Conservation (phyloP, 805 yeast species). For the Phaffomyces opuntiae region DNA sequence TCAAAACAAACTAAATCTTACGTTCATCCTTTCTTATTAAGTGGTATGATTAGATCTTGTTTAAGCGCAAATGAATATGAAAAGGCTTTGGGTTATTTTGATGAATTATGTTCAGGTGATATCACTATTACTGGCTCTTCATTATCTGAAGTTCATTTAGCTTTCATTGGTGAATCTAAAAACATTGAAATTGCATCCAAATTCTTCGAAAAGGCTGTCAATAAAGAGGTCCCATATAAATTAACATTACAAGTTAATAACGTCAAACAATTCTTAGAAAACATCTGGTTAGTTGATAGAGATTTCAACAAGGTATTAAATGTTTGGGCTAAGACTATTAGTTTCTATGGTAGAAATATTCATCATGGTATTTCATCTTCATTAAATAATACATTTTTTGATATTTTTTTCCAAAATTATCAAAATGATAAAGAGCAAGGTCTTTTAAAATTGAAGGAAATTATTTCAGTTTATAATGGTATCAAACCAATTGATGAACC, state of each 20-base stretch:
- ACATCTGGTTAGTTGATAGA: conserved; percentile 49
- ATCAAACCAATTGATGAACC: conserved; percentile 65
- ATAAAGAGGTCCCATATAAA: conserved; percentile 63
- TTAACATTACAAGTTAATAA: conserved; percentile 69
- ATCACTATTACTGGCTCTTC: conserved; percentile 37
- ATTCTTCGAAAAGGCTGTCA: conserved; percentile 68
- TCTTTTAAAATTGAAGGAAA: conserved; percentile 45
- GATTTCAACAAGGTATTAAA: conserved; percentile 51
- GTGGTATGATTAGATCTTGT: conserved; percentile 71
- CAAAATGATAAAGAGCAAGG: conserved; percentile 46
- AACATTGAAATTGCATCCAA: conserved; percentile 65
- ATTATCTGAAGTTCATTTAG: conserved; percentile 66
- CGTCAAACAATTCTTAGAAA: conserved; percentile 55
- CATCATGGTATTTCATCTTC: conserved; percentile 68
- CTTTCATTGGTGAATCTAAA: conserved; percentile 71
- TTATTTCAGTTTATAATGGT: conserved; percentile 49
- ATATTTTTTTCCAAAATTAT: conserved; percentile 56
- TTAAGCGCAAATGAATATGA: conserved; percentile 56
- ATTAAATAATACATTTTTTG: conserved; percentile 60
- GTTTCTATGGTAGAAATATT: conserved; percentile 49
- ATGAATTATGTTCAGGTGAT: conserved; percentile 49
- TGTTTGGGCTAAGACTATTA: conserved; percentile 58
- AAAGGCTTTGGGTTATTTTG: conserved; percentile 59
- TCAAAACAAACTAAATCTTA: conserved; percentile 27
- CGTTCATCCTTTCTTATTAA: conserved; percentile 41